Conservation (phyloP, 1,284 basidiomycete species). For the Cutaneotrichosporon dermatis region DNA sequence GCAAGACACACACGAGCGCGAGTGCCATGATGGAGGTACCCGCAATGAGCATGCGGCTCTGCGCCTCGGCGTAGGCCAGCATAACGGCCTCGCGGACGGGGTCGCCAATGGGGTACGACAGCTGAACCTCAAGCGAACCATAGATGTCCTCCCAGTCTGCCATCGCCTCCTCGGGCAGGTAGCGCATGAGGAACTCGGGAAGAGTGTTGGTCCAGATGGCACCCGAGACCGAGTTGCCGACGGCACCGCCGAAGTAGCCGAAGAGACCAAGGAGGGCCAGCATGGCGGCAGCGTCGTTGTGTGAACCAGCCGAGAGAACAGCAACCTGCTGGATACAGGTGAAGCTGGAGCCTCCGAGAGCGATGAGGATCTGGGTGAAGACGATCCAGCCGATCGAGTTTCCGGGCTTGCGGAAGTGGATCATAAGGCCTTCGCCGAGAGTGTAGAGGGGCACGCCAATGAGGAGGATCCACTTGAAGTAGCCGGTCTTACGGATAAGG, state of each 20-base stretch:
- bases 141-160: constrained; percentile 35
- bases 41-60: constrained; percentile 40
- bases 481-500: constrained; percentile 42
- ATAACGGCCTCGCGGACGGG: constrained; percentile 32
- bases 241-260: constrained; percentile 43
- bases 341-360: constrained; percentile 47
- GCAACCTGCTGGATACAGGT: constrained; percentile 47
- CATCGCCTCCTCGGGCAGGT: constrained; percentile 38
- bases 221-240: constrained; percentile 46
- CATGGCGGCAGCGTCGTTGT: constrained; percentile 48
- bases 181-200: constrained; percentile 29
- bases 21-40: constrained; percentile 35
- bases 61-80: constrained; percentile 33
- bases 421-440: constrained; percentile 48
- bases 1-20: constrained; percentile 22
- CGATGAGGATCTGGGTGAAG: constrained; percentile 48
- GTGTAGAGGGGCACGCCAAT: constrained; percentile 41
- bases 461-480: constrained; percentile 44
- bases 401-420: constrained; percentile 44
- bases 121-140: constrained; percentile 31
- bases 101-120: constrained; percentile 30
- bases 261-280: constrained; percentile 46
- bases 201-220: constrained; percentile 51
- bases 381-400: constrained; percentile 27
- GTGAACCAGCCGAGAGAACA: constrained; percentile 44